These are phyloP conservation scores for Silene uniflora DNA, from an alignment of 148 eudicot genomes.

Conservation along the genomic window DNA sequence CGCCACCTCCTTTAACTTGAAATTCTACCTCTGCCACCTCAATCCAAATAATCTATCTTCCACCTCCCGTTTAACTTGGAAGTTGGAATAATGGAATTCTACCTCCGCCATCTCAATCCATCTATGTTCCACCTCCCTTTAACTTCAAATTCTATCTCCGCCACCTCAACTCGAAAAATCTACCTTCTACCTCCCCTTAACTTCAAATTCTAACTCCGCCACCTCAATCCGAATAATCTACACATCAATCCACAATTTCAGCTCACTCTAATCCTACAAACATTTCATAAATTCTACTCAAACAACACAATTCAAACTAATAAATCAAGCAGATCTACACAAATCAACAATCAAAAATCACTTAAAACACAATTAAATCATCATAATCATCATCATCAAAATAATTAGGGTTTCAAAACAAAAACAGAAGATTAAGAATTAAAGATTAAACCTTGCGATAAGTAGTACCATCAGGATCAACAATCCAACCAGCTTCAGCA, in stretches of 20 bases:
- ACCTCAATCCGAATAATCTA: not conserved
- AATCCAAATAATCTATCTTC: no score
- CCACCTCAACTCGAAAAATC: not conserved
- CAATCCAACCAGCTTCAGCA: constrained; percentile 81
- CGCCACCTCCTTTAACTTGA: not conserved
- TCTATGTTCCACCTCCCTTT: not conserved
- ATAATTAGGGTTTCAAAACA: not conserved
- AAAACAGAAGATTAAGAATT: no score
- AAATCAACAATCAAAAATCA: not conserved
- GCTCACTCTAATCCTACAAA: not conserved
- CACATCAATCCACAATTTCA: not conserved
- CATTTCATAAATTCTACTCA: no score
- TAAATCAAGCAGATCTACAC: not conserved
- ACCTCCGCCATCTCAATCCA: no score
- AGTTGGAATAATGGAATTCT: no score
- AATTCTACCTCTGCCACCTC: no score
- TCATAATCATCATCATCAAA: not conserved
- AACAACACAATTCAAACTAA: not conserved
- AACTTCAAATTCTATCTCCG: not conserved
- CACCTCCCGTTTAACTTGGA: no score
- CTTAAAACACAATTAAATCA: not conserved
- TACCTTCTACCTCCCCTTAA: not conserved
- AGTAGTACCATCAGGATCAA: constrained; percentile 87
- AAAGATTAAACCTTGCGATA: constrained; percentile 39
- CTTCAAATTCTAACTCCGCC: not conserved